Evolutionary conservation across 495 filamentous ascomycete genomes (phyloP).

Genomic region (Tuber umbilicatum): DNA sequence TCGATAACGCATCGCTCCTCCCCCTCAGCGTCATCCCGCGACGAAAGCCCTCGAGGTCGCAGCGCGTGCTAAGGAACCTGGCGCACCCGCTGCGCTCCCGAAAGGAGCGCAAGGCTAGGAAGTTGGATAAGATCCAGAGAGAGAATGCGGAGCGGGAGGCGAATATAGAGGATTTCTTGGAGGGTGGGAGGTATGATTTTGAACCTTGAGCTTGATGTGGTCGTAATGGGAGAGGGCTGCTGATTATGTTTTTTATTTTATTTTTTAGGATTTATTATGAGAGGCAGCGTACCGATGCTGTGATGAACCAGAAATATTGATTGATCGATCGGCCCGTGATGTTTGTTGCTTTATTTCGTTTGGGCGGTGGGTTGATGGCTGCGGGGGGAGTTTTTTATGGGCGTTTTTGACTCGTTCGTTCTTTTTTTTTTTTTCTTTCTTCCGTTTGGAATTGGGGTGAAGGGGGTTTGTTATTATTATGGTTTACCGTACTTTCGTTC

Average conservation of each 20-base stretch:
- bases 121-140: conserved; percentile 12
- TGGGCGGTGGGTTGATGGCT: background rate
- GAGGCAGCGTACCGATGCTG: background rate
- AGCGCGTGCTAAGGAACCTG: conserved; percentile 21
- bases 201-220: background rate
- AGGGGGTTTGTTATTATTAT: background rate
- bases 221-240: background rate
- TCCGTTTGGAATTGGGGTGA: background rate
- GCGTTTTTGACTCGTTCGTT: background rate
- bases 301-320: background rate
- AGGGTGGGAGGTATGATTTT: conserved; percentile 20
- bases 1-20: conserved; percentile 7
- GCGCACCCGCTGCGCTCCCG: conserved; percentile 26
- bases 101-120: conserved; percentile 29
- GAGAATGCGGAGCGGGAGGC: conserved; percentile 21
- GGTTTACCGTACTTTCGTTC: background rate
- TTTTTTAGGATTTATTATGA: background rate
- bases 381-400: background rate
- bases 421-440: background rate
- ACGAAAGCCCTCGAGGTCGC: conserved; percentile 25
- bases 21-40: conserved; percentile 18
- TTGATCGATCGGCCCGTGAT: background rate
- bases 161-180: conserved; percentile 29
- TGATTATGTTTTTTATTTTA: background rate
- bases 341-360: background rate